These are phyloP conservation scores for Jacaranda mimosifolia DNA, from an alignment of 257 asterid genomes.

Conservation along the genomic window DNA sequence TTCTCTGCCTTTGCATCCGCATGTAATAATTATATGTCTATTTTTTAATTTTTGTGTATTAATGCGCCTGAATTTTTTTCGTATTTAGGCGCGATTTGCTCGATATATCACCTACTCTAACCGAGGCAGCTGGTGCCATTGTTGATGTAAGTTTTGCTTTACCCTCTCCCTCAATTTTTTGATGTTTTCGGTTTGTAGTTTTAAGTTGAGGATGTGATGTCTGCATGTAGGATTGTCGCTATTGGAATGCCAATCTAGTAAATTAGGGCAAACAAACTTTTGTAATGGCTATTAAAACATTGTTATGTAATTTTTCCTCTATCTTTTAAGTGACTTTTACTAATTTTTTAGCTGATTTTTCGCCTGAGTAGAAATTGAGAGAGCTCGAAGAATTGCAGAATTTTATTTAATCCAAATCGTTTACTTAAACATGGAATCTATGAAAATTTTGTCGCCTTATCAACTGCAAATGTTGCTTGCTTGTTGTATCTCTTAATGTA, in stretches of 20 bases:
- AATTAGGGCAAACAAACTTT: conserved; percentile 19
- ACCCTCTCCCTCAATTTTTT: neutral
- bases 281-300: neutral
- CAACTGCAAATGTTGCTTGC: neutral
- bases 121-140: conserved; percentile 98
- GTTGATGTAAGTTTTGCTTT: conserved; percentile 66
- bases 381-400: conserved; percentile 11
- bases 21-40: neutral
- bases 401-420: neutral
- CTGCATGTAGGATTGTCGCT: neutral
- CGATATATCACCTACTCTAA: conserved; percentile 91
- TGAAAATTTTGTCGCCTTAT: neutral
- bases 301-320: neutral
- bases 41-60: neutral
- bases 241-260: conserved; percentile 8
- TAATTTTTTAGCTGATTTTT: conserved; percentile 15
- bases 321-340: neutral
- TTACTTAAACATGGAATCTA: conserved; percentile 3
- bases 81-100: conserved; percentile 81
- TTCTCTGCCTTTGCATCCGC: conserved; percentile 3
- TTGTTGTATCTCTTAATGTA: neutral
- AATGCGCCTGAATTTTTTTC: conserved; percentile 2
- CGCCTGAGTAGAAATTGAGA: conserved; percentile 8
- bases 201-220: conserved; percentile 8
- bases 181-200: neutral